Conservation (phyloP, 2,329 filamentous ascomycete genomes). For the Lasiodiplodia gonubiensis region DNA sequence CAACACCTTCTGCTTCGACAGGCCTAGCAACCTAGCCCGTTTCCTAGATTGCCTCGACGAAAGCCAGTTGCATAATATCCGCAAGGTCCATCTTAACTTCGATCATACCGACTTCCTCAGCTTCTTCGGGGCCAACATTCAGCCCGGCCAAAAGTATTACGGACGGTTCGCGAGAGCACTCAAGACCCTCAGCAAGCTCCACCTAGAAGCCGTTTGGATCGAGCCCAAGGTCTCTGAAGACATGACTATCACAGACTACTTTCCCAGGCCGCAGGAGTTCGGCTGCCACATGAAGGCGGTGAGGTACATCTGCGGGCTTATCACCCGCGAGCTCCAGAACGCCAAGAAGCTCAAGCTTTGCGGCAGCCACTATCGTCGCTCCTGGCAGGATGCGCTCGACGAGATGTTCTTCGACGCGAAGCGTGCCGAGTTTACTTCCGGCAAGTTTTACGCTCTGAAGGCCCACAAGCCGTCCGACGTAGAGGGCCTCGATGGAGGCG, state of each 20-base stretch:
- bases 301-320: background rate
- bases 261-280: background rate
- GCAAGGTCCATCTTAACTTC: background rate
- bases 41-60: background rate
- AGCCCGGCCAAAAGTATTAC: background rate
- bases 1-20: conserved; percentile 3
- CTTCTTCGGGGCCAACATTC: background rate
- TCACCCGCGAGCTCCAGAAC: background rate
- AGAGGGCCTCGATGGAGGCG: background rate
- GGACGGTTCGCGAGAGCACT: background rate
- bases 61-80: background rate
- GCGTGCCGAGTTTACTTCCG: background rate
- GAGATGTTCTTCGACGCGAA: background rate
- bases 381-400: background rate
- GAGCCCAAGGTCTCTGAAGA: background rate
- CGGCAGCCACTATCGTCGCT: background rate
- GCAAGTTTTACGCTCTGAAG: background rate
- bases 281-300: conserved; percentile 9
- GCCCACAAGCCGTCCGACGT: background rate
- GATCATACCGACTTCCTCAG: background rate
- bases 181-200: background rate
- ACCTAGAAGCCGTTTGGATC: background rate
- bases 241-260: background rate
- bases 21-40: background rate
- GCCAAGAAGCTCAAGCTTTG: background rate